Evolutionary conservation across 2,329 filamentous ascomycete species (phyloP), one percentile per base, ranked within the genome.

Genomic region (Colletotrichum lindemuthianum): DNA sequence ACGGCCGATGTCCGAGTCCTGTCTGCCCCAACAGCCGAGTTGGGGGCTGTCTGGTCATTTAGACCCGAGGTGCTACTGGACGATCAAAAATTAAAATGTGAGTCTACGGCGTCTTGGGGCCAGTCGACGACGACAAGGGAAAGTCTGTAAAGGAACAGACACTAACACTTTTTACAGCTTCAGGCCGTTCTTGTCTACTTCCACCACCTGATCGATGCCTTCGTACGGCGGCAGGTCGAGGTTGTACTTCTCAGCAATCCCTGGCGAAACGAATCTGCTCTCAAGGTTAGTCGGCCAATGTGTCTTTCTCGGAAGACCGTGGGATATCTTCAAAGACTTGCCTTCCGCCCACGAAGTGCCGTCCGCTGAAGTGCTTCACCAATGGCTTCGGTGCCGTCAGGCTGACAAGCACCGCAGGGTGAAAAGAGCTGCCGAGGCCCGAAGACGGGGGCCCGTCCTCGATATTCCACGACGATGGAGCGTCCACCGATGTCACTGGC

Each of bases 401-500:
- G 74, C 92, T 97, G 69, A 99, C 89, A 63, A 99, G 81, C 16
- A 90, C 89, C 39, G 85, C 82, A 69, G 96, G 96, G 80, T 92
- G 89, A 73, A 97, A 98, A 5, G 84, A 88, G 71, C 90, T 90
- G 1, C 93, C 95, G 0, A 92, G 84, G 0, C 93, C 95, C 1
- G 88, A 86, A 56, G 83, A 79, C 10, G 94, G 93, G 8, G 95
- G 95, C 0, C 96, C 96, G 10, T 83, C 82, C 73, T 97, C 92
- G 60, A 99, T 96, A 76, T 96, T 89, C 96, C 96, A 99, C 2
- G 92, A 96, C 37, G 92, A 97, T 1, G 96, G 96, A 7, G 92
- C 93, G 78, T 99, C 96, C 24, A 99, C 92, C 3, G 93, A 91
- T 3, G 96, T 90, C 0, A 98, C 91, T 0, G 93, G 92, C 8